Conservation (phyloP, 2,329 filamentous ascomycete genomes). For the Aureobasidium zeae region DNA sequence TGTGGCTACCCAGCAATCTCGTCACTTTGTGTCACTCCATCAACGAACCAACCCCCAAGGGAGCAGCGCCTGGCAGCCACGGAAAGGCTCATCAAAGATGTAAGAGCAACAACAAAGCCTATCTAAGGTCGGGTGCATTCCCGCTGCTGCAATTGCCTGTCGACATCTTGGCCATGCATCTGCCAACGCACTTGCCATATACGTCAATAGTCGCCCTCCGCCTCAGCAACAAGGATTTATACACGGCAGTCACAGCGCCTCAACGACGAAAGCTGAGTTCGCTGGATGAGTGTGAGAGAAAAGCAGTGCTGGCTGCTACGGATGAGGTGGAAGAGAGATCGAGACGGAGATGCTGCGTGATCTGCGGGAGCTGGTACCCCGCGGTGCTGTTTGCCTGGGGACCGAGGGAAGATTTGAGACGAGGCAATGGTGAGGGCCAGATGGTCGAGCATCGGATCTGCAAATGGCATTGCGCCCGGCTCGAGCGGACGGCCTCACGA, state of each 20-base stretch:
- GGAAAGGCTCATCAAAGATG: background rate
- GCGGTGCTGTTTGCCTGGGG: background rate
- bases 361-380: slow-evolving; percentile 11
- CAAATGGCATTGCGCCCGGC: slow-evolving; percentile 3
- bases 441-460: slow-evolving; percentile 1
- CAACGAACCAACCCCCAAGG: background rate
- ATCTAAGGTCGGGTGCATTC: background rate
- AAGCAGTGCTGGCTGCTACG: background rate
- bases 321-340: background rate
- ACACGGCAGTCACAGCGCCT: slow-evolving; percentile 4
- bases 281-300: background rate
- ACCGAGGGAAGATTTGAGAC: background rate
- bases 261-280: background rate
- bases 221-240: slow-evolving; percentile 14
- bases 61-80: background rate
- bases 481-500: background rate
- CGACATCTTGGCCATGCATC: slow-evolving; percentile 15
- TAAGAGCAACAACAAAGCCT: too few species aligned
- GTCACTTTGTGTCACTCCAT: slow-evolving; percentile 10
- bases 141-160: slow-evolving; percentile 15
- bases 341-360: background rate
- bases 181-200: slow-evolving; percentile 13
- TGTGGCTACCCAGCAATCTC: slow-evolving; percentile 3
- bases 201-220: slow-evolving; percentile 10
- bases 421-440: background rate